These are phyloP conservation scores for Ceratocystis cubensis DNA, from an alignment of 2,329 filamentous ascomycete genomes.

Conservation along the genomic window DNA sequence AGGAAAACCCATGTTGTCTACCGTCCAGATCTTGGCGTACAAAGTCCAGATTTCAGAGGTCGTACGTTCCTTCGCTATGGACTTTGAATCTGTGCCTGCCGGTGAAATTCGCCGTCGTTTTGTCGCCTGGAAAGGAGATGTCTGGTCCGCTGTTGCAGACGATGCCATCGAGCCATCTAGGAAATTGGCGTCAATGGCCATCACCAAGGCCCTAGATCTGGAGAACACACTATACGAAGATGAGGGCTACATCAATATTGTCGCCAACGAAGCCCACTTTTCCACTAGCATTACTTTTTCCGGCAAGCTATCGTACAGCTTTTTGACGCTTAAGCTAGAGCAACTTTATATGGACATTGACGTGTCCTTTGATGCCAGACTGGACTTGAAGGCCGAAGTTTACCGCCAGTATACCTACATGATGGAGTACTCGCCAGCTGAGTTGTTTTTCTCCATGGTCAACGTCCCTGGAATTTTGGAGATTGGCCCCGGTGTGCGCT, in stretches of 20 bases:
- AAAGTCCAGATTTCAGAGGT: conserved; percentile 28
- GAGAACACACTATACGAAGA: conserved; percentile 27
- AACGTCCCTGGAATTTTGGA: conserved; percentile 32
- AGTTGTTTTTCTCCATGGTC: conserved; percentile 30
- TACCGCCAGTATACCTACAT: conserved; percentile 28
- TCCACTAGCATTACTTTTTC: conserved; percentile 31
- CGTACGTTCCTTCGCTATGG: conserved; percentile 23
- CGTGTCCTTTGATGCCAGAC: conserved; percentile 28
- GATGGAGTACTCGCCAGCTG: conserved; percentile 29
- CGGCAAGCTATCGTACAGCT: conserved; percentile 33
- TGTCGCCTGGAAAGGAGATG: conserved; percentile 23
- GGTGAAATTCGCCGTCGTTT: conserved; percentile 24
- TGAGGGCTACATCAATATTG: conserved; percentile 28
- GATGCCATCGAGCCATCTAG: conserved; percentile 22
- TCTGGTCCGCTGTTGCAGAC: conserved; percentile 18
- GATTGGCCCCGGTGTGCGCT: conserved; percentile 30
- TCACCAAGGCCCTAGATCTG: conserved; percentile 21
- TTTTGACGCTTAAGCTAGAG: conserved; percentile 28
- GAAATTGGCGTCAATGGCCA: conserved; percentile 3
- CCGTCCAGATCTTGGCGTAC: conserved; percentile 27
- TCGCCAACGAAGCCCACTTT: conserved; percentile 29
- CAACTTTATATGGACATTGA: conserved; percentile 34
- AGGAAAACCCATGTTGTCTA: conserved; percentile 25
- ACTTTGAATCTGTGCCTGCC: conserved; percentile 25
- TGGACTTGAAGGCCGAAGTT: conserved; percentile 30